A percentile compares a stretch with the other conserved stretches of the same genome.
These are phyloP conservation scores for Sordariomycetes sp. DNA, from an alignment of 2,329 filamentous ascomycete genomes.

Conservation along the genomic window DNA sequence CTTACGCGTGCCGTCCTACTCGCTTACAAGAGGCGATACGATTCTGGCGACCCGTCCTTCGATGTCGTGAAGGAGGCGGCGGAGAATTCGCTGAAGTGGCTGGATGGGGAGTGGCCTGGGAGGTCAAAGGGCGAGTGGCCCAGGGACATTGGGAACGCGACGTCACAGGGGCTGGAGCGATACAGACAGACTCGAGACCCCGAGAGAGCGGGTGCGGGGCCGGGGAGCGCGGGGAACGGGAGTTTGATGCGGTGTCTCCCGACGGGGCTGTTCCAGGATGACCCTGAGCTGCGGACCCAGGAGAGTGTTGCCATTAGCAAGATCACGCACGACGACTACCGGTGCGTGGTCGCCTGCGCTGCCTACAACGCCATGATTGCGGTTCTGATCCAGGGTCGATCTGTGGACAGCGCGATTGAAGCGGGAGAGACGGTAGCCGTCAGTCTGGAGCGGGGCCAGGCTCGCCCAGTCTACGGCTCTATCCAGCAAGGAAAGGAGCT, in stretches of 20 bases:
- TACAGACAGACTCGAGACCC: conserved; percentile 16
- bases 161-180: conserved; percentile 15
- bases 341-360: conserved; percentile 21
- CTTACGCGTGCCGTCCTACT: conserved; percentile 29
- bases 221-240: conserved; percentile 26
- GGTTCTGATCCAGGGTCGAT: conserved; percentile 14
- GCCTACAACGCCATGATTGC: conserved; percentile 24
- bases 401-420: conserved; percentile 13
- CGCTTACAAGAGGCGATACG: conserved; percentile 19
- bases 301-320: conserved; percentile 22
- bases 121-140: conserved; percentile 18
- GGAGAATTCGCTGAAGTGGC: conserved; percentile 26
- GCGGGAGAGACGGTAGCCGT: conserved; percentile 12
- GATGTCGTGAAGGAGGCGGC: conserved; percentile 20
- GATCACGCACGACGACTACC: conserved; percentile 22
- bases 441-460: conserved; percentile 10
- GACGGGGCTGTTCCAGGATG: conserved; percentile 23
- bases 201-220: conserved; percentile 20
- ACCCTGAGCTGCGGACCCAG: conserved; percentile 11
- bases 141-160: conserved; percentile 24
- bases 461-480: neutral
- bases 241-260: conserved; percentile 33
- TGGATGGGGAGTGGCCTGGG: conserved; percentile 25
- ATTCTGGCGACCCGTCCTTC: neutral
- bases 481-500: neutral